These are phyloP conservation scores for Phlebiopsis gigantea DNA, from an alignment of 768 basidiomycete species.

Conservation along the genomic window DNA sequence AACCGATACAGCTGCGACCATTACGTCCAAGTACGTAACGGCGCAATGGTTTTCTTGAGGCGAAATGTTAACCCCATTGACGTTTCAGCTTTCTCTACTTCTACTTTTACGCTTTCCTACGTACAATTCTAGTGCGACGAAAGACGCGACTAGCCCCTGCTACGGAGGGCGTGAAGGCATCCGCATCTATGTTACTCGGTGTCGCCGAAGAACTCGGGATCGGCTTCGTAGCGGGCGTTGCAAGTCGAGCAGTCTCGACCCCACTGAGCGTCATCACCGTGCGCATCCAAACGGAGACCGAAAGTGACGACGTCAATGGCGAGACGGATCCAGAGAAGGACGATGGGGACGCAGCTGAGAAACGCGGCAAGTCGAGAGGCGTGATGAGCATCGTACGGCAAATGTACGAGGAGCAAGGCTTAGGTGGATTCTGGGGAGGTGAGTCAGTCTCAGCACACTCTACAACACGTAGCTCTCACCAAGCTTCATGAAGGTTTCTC, in stretches of 20 bases:
- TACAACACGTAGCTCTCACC: neutral
- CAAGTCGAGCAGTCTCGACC: constrained; percentile 47
- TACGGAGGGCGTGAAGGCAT: neutral
- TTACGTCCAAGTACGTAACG: constrained; percentile 44
- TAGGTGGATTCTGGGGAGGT: constrained; percentile 57
- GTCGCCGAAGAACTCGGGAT: constrained; percentile 46
- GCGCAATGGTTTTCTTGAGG: neutral
- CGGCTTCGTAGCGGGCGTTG: constrained; percentile 53
- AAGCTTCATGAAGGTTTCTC: constrained; percentile 37
- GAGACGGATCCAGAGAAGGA: constrained; percentile 12
- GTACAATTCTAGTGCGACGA: constrained; percentile 34
- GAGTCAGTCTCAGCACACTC: neutral
- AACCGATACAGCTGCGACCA: constrained; percentile 48
- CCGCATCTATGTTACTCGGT: constrained; percentile 19
- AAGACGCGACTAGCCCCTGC: constrained; percentile 8
- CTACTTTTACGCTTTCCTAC: constrained; percentile 50
- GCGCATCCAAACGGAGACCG: constrained; percentile 41
- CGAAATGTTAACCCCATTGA: neutral
- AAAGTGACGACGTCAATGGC: constrained; percentile 28
- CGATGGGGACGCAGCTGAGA: constrained; percentile 6
- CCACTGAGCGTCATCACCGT: constrained; percentile 55
- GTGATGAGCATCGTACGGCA: constrained; percentile 28
- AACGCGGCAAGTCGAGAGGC: constrained; percentile 10
- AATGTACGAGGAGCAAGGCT: constrained; percentile 44
- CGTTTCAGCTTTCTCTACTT: constrained; percentile 52